Evolutionary conservation across 139 green algal species (phyloP).

Genomic region (Chlamydomonas schloesseri): DNA sequence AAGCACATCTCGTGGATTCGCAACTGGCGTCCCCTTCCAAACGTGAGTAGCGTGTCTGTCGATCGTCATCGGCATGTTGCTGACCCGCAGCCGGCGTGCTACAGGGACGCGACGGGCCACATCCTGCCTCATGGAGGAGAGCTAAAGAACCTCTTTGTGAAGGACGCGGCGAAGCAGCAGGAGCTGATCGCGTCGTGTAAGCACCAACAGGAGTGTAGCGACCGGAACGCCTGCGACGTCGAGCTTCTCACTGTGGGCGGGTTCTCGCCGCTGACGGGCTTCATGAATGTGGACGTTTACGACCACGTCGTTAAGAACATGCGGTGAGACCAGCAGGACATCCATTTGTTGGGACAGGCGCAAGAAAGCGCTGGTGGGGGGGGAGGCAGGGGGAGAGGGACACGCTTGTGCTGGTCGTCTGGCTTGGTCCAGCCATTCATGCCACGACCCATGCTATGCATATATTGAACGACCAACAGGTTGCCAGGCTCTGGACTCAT

Average conservation of each 20-base stretch:
- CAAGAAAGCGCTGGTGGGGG: too few relatives aligned
- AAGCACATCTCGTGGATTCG: too few relatives aligned
- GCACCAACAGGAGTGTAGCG: conserved; percentile 73
- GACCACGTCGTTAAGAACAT: conserved; percentile 82
- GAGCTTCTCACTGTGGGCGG: conserved; percentile 90
- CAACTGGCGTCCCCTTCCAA: too few relatives aligned
- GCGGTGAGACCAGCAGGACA: conserved; percentile 49
- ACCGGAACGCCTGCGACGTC: conserved; percentile 93
- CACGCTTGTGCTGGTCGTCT: too few relatives aligned
- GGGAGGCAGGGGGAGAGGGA: too few relatives aligned
- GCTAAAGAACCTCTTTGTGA: conserved; percentile 82
- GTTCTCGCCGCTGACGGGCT: conserved; percentile 91
- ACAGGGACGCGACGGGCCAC: conserved; percentile 53
- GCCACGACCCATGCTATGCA: too few relatives aligned
- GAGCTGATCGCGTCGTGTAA: conserved; percentile 59
- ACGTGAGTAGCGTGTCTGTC: too few relatives aligned
- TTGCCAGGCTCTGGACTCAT: conserved; percentile 53
- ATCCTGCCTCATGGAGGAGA: conserved; percentile 83
- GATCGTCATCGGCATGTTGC: too few relatives aligned
- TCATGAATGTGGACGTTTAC: conserved; percentile 90
- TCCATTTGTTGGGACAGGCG: too few relatives aligned
- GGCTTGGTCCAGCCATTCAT: too few relatives aligned
- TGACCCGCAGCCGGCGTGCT: not conserved
- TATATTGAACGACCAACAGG: too few relatives aligned
- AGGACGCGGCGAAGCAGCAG: conserved; percentile 50